Base-by-base conservation (phyloP, 352 stramenopile genomes). In the Thraustochytrium striatum region DNA sequence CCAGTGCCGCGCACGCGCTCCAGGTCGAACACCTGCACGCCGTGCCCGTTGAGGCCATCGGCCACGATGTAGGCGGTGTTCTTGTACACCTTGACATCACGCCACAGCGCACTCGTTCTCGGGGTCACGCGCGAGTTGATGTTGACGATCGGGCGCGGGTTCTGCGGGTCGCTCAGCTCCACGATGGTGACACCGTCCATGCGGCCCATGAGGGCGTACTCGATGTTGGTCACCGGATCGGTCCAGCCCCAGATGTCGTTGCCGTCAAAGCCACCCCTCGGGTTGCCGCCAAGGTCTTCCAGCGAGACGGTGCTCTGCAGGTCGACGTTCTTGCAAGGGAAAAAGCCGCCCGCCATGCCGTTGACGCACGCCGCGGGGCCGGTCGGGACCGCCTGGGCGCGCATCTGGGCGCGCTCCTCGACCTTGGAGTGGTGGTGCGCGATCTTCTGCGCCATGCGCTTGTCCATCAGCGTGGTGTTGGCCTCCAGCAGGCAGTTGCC, bases 11-110 rank as follows among this genome's bases (percentile, higher is more conserved):
- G 30, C 16, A 85, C 41, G 19, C 39, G 41, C 28, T 30, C 72
- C n/a, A 86, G 58, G 59, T 86, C 81, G 33, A 86, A 85, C 30
- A 85, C 80, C 58, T 85, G 81, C 53, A 86, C 32, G 0, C 83
- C 83, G 47, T 82, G 65, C 3, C 3, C n/a, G n/a, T n/a, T n/a
- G 3, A n/a, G 2, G 13, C 25, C 2, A 59, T 85, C 82, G 21
- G 70, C 38, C 21, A 84, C 82, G 5, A 55, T 55, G 47, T 55
- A 55, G 25, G 47, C 47, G n/a, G n/a, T n/a, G n/a, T n/a, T n/a
- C n/a, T n/a, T n/a, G n/a, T n/a, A n/a, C n/a, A n/a, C n/a, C n/a
- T n/a, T n/a, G n/a, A n/a, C n/a, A n/a, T n/a, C n/a, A n/a, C n/a
- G n/a, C n/a, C n/a, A n/a, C n/a, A n/a, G 47, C 16, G 16, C 16